Evolutionary conservation across 1,284 basidiomycete species (phyloP).

Genomic region (Vanrija pseudolonga): DNA sequence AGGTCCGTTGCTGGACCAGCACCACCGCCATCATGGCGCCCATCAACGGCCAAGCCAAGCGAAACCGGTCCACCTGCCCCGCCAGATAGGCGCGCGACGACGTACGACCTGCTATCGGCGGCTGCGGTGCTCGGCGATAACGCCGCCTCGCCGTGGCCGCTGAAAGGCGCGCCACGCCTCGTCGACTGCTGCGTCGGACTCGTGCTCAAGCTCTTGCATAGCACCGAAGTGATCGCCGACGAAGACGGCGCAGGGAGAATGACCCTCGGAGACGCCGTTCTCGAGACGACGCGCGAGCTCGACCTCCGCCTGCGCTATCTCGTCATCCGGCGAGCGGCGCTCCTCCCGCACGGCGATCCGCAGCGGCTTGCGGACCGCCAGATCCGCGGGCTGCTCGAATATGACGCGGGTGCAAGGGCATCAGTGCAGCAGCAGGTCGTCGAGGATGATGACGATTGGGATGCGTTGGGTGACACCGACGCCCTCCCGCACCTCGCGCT

Average conservation of each 20-base stretch:
- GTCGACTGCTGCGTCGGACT: constrained; percentile 23
- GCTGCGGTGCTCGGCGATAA: background rate
- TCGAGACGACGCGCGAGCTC: constrained; percentile 28
- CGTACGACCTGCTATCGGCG: background rate
- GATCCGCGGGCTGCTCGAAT: constrained; percentile 17
- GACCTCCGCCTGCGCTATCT: constrained; percentile 25
- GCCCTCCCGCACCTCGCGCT: constrained; percentile 25
- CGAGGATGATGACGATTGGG: constrained; percentile 17
- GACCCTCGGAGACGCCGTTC: constrained; percentile 24
- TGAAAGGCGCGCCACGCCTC: constrained; percentile 12
- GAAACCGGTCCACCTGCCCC: background rate
- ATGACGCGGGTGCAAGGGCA: background rate
- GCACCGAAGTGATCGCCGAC: constrained; percentile 12
- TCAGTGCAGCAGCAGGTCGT: background rate
- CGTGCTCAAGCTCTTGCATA: constrained; percentile 26
- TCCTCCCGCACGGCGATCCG: constrained; percentile 10
- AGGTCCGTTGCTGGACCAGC: constrained; percentile 38
- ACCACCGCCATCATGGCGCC: constrained; percentile 39
- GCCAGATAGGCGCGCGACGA: background rate
- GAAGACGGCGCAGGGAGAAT: constrained; percentile 4
- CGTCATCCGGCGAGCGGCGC: constrained; percentile 19
- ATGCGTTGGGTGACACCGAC: constrained; percentile 3
- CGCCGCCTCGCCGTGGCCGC: background rate
- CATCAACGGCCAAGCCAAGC: background rate
- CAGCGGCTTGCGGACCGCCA: constrained; percentile 20